Base-by-base conservation (phyloP, 352 stramenopile genomes). In the Thalassiosira mediterranea region DNA sequence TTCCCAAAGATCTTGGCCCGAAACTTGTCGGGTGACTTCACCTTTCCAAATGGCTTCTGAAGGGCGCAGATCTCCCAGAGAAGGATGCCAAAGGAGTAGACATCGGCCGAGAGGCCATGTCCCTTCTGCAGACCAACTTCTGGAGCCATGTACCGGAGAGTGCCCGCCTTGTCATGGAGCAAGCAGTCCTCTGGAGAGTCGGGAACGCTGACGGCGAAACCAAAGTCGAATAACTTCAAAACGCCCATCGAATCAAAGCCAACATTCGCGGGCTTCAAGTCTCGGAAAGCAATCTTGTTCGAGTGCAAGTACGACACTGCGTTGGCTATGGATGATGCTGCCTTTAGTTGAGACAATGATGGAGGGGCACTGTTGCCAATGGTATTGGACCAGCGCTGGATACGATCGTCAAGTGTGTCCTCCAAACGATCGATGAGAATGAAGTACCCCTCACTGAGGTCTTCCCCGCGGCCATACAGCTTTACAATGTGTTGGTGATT, bases 101-200 rank as follows among this genome's bases (percentile, higher is more conserved):
- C n/a, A n/a, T n/a, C n/a, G n/a, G n/a, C n/a, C n/a, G n/a, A n/a
- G n/a, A n/a, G n/a, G n/a, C n/a, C n/a, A n/a, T n/a, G n/a, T n/a
- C n/a, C n/a, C 15, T 10, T 44, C n/a, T 10, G 37, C 8, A 29
- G 67, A 60, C 42, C n/a, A 2, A 25, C 65, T 63, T 98, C 94
- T 0, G 95, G 95, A 8, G 95, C 95, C 95, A 98, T 98, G 89
- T 96, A 98, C 31, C 96, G 88, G 21, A 92, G 62, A 17, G 79
- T 88, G 47, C 88, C 88, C 10, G 88, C 92, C 76, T 93, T 86
- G 4, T 86, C 88, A 76, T 84, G 91, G 86, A 93, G 92, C 38
- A 78, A 37, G 62, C 92, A 93, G 13, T 84, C 48, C 34, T 91
- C 81, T 81, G 21, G 76, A 83, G 19, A 81, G 13, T 51, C 74